Evolutionary conservation across 352 stramenopile genomes (phyloP), one percentile per base, ranked within the genome.

Genomic region (Peronosclerospora sorghi): DNA sequence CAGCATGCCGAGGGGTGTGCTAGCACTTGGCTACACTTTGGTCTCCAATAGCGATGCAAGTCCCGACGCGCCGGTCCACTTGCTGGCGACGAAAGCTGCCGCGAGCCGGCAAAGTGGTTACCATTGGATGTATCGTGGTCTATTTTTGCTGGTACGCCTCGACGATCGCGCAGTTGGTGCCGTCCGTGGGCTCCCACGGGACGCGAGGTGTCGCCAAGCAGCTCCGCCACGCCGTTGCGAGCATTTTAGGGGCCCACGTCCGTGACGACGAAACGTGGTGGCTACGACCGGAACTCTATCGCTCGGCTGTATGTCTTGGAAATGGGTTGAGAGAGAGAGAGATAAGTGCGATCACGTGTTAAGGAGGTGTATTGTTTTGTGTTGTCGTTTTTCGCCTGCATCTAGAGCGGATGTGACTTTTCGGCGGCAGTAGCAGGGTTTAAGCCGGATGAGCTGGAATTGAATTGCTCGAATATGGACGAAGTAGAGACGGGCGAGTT

Each of bases 391-490:
- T n/a, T n/a, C 21, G 3, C 21, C 6, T 26, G 21, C 21, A 26
- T 18, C 29, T 41, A 86, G 66, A 65, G 32, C 17, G 73, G 75
- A 1, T 88, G 75, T 30, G 73, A 86, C 32, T 84, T 88, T 35
- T 82, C 70, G 1, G 54, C 55, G 9, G 67, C 66, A 1, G 70
- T 88, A 27, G 35, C 46, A 14, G 35, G 68, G 34, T 83, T 87
- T 32, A 64, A 76, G 14, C 75, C 75, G 0, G 54, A 68, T 8
- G 38, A 81, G 23, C 41, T 87, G 14, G 64, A 80, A 42, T 71
- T 87, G 35, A 81, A 84, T 29, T 87, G 75, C 35, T 61, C 21
- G 20, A 87, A 87, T 48, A 77, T 87, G 12, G 46, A 71, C 12
- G 32, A 81, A 32, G 36, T 87, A 21, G 41, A 68, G 7, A 38